Evolutionary conservation across 2,329 filamentous ascomycete species (phyloP).

Genomic region (Monosporascus sp.): DNA sequence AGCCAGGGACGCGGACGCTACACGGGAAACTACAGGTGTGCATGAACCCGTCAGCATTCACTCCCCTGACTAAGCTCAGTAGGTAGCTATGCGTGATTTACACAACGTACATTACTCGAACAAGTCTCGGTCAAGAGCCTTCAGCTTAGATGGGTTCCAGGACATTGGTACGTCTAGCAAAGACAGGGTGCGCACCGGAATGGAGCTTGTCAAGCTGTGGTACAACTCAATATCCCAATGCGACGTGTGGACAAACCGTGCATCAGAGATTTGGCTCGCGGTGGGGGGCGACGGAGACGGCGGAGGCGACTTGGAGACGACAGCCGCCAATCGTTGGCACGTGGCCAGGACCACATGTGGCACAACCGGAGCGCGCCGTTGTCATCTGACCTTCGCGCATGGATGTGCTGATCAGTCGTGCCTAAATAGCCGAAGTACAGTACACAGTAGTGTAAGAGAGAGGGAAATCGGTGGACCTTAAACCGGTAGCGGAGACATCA

Average conservation of each 20-base stretch:
- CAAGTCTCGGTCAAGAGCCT: conserved; percentile 8
- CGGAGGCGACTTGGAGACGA: conserved; percentile 8
- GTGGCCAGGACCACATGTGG: conserved; percentile 20
- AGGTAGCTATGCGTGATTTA: too few relatives aligned
- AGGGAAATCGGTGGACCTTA: too few relatives aligned
- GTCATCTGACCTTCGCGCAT: too few relatives aligned
- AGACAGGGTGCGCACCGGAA: background rate
- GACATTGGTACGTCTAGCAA: conserved; percentile 7
- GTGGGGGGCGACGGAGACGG: background rate
- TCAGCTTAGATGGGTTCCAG: conserved; percentile 11
- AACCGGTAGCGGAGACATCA: too few relatives aligned
- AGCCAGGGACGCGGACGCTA: conserved; percentile 17
- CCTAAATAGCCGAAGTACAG: too few relatives aligned
- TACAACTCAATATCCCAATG: conserved; percentile 14
- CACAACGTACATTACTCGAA: conserved; percentile 11
- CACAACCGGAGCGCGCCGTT: too few relatives aligned
- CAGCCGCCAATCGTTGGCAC: conserved; percentile 9
- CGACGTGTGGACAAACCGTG: conserved; percentile 12
- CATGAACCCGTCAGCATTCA: too few relatives aligned
- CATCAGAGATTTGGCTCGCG: conserved; percentile 1
- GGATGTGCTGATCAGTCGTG: too few relatives aligned
- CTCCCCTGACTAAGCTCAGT: background rate
- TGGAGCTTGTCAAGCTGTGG: conserved; percentile 8
- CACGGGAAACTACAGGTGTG: conserved; percentile 7
- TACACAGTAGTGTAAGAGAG: too few relatives aligned